phyloP scores from a whole-genome alignment of 2,329 filamentous ascomycete genomes.

The Harringtonia aguacate region DNA sequence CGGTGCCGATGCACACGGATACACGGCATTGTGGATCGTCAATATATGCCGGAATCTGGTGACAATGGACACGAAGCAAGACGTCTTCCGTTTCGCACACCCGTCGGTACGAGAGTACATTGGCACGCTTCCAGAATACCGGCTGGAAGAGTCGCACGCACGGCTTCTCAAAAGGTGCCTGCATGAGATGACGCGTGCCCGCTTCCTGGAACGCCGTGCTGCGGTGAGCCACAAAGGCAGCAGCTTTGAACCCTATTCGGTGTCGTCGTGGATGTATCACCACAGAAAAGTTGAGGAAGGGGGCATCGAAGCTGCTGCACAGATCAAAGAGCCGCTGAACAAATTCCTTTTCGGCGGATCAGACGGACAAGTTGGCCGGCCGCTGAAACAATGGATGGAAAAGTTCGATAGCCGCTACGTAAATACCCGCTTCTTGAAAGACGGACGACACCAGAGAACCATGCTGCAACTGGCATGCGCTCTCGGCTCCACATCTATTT shows the following conservation, averaged over 20 bases:
- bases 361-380: too few species aligned
- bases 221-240: background rate
- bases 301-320: background rate
- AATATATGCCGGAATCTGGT: background rate
- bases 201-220: background rate
- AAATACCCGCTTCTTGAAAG: too few species aligned
- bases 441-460: too few species aligned
- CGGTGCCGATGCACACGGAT: background rate
- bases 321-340: background rate
- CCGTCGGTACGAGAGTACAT: background rate
- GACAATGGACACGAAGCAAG: background rate
- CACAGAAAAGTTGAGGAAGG: background rate
- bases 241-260: background rate
- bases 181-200: background rate
- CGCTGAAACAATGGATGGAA: too few species aligned
- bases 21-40: background rate
- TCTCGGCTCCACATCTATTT: too few species aligned
- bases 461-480: too few species aligned
- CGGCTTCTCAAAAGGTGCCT: background rate
- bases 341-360: too few species aligned
- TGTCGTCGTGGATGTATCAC: background rate
- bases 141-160: background rate
- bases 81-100: background rate
- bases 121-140: background rate
- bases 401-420: too few species aligned